Conservation (phyloP, 1,284 basidiomycete species). For the Ganoderma lingzhi region DNA sequence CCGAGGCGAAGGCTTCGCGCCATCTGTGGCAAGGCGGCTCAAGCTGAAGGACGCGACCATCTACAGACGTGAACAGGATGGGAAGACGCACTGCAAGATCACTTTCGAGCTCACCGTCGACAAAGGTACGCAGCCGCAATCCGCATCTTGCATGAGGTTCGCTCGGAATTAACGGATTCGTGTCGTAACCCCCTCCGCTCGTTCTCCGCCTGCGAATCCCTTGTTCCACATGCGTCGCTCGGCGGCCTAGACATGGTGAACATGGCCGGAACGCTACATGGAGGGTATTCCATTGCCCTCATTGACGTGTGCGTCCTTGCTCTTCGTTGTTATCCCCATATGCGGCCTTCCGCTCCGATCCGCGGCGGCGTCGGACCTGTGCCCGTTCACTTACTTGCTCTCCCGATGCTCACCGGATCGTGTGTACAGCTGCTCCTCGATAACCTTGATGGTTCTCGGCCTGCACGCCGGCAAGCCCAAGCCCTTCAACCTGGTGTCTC, state of each 20-base stretch:
- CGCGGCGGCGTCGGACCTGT: not conserved
- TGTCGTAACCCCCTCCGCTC: not conserved
- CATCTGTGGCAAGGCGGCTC: slow-evolving; percentile 1
- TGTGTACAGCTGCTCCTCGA: slow-evolving; percentile 18
- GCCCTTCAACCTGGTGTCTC: slow-evolving; percentile 15
- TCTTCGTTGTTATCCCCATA: not conserved
- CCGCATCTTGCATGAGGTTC: not conserved
- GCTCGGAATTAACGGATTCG: not conserved
- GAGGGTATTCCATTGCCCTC: slow-evolving; percentile 71
- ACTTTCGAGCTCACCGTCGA: slow-evolving; percentile 16
- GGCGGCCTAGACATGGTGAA: slow-evolving; percentile 64
- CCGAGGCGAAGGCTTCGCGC: slow-evolving; percentile 6
- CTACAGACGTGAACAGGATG: slow-evolving; percentile 18
- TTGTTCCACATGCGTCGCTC: too few species aligned
- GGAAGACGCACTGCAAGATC: slow-evolving; percentile 15
- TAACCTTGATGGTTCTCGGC: slow-evolving; percentile 17
- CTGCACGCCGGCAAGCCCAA: slow-evolving; percentile 9
- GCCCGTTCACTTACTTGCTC: too few species aligned
- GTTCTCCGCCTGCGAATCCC: not conserved
- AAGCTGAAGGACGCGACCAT: slow-evolving; percentile 18
- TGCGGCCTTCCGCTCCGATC: not conserved
- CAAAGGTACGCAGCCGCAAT: slow-evolving; percentile 13
- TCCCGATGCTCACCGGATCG: not conserved
- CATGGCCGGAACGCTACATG: slow-evolving; percentile 72
- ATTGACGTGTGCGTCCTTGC: slow-evolving; percentile 64